Base-by-base conservation (phyloP, 441 rosid genomes). In the Erodium trifolium region DNA sequence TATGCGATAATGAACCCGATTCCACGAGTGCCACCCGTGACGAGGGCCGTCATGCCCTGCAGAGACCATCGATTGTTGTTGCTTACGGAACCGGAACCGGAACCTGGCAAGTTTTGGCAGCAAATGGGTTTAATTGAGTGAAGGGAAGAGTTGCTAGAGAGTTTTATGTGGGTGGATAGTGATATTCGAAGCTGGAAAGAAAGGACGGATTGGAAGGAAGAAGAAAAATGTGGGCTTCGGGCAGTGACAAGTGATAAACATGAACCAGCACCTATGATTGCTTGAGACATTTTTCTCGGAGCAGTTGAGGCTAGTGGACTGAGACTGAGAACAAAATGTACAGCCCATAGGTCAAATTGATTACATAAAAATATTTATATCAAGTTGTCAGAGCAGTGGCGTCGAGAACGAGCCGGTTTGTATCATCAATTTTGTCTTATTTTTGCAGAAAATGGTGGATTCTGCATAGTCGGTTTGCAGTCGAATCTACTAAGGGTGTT, bases 11-110 rank as follows among this genome's bases (percentile, higher is more conserved):
- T 11, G 63, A 16, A 55, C 63, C 63, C 23, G 6, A 90, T 76
- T 31, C 93, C 92, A 18, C 87, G 86, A 47, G 90, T 79, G 43
- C 93, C 93, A 45, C 96, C 93, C 9, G 93, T 88, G 70, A 90
- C 89, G 23, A 90, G 84, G 59, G 94, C 88, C 0, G 89, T 82
- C 84, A 70, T 83, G 7, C 86, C 89, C 3, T 45, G 74, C 70
- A 87, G 94, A 74, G 80, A 79, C 96, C 93, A 88, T 74, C 91
- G 77, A 57, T 68, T 37, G 27, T 70, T 12, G 71, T 3, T 60
- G 16, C 71, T 66, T 43, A 23, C 27, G 27, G 27, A 23, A 23
- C 27, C 27, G 27, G 27, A 23, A 23, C 27, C 27, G 14, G 60
- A 19, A 64, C 31, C 16, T 29, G 72, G 45, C 65, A 39, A 12